These are phyloP conservation scores for Fistulinella prunicolor DNA, from an alignment of 768 basidiomycete genomes.

Conservation along the genomic window DNA sequence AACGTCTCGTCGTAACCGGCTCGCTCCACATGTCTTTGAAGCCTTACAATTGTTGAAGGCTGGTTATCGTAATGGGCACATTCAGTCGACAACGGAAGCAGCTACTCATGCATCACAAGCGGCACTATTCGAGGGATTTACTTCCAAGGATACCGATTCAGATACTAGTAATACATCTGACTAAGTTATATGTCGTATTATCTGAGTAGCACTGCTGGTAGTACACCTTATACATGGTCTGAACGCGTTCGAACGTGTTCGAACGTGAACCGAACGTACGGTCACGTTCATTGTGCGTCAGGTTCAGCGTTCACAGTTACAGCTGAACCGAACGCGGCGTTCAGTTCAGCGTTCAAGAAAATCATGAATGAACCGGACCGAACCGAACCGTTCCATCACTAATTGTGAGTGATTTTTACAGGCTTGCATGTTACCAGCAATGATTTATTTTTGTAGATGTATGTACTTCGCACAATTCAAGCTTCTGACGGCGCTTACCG, in stretches of 20 bases:
- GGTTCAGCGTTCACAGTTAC: background rate
- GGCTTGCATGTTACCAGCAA: too few relatives aligned
- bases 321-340: background rate
- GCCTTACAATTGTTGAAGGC: background rate
- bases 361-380: background rate
- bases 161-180: too few relatives aligned
- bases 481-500: too few relatives aligned
- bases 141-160: too few relatives aligned
- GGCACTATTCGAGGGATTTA: too few relatives aligned
- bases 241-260: background rate
- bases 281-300: background rate
- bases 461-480: too few relatives aligned
- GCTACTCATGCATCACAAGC: too few relatives aligned
- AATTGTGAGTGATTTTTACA: too few relatives aligned
- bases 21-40: background rate
- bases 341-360: background rate
- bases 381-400: slow-evolving; percentile 4
- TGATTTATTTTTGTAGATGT: too few relatives aligned
- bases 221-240: too few relatives aligned
- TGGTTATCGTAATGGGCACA: background rate
- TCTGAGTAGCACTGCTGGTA: too few relatives aligned
- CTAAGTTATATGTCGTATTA: too few relatives aligned
- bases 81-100: background rate
- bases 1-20: slow-evolving; percentile 1
- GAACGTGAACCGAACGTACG: background rate